These are phyloP conservation scores for Tetrastigma voinierianum DNA, from an alignment of 164 flowering plant species.

Conservation along the genomic window DNA sequence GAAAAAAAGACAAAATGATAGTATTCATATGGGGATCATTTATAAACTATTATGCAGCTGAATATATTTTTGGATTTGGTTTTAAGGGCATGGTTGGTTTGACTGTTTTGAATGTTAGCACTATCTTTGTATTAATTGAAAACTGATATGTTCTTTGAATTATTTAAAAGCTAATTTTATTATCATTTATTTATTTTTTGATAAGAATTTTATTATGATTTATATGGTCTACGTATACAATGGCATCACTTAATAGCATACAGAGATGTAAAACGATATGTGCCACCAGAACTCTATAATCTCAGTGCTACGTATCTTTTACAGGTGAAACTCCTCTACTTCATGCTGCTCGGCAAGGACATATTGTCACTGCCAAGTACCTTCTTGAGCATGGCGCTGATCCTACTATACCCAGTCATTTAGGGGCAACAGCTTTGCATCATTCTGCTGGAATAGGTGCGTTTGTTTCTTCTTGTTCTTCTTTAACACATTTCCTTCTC, in stretches of 20 bases:
- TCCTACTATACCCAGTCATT: constrained; percentile 64
- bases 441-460: constrained; percentile 90
- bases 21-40: too few relatives aligned
- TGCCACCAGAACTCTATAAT: background rate
- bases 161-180: too few relatives aligned
- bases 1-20: too few relatives aligned
- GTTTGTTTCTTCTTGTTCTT: background rate
- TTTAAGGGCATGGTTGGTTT: too few relatives aligned
- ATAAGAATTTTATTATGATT: background rate
- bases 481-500: background rate
- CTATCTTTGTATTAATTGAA: too few relatives aligned
- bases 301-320: background rate
- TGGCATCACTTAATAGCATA: background rate
- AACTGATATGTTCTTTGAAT: too few relatives aligned
- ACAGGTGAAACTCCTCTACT: constrained; percentile 91
- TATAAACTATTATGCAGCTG: too few relatives aligned
- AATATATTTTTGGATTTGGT: too few relatives aligned
- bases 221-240: background rate
- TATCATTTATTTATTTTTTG: background rate
- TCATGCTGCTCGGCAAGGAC: constrained; percentile 92
- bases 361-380: constrained; percentile 62
- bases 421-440: constrained; percentile 91
- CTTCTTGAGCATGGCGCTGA: constrained; percentile 82
- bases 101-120: too few relatives aligned
- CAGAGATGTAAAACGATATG: background rate